Evolutionary conservation across 805 yeast genomes (phyloP).

Genomic region (Kazachstania africana): DNA sequence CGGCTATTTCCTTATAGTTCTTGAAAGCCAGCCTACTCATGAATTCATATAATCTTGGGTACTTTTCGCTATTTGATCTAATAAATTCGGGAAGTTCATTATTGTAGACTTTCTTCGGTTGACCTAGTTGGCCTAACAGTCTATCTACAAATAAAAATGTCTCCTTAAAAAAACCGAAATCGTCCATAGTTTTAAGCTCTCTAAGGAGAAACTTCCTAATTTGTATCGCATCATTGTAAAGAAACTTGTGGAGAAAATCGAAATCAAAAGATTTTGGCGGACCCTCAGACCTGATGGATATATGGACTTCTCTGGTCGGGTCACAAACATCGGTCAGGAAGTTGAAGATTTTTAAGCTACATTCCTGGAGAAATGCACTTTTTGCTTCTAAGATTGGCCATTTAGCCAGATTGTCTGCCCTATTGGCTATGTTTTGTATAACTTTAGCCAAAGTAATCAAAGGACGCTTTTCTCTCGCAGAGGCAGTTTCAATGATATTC

Average conservation of each 20-base stretch:
- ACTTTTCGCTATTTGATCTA: conserved; percentile 36
- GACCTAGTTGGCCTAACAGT: conserved; percentile 40
- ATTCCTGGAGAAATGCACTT: conserved; percentile 30
- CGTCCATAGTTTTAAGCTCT: conserved; percentile 9
- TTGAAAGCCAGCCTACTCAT: conserved; percentile 55
- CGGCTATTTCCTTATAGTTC: conserved; percentile 29
- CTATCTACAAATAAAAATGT: conserved; percentile 36
- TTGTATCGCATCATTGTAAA: conserved; percentile 38
- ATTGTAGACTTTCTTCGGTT: conserved; percentile 44
- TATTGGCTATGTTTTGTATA: conserved; percentile 79
- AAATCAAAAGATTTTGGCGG: conserved; percentile 19
- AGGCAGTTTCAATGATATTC: conserved; percentile 29
- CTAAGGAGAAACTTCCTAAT: conserved; percentile 21
- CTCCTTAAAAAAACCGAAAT: conserved; percentile 11
- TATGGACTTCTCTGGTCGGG: conserved; percentile 11
- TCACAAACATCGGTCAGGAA: conserved; percentile 31
- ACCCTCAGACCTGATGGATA: conserved; percentile 11
- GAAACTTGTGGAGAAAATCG: conserved; percentile 35
- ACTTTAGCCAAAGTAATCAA: conserved; percentile 72
- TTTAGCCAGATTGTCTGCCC: conserved; percentile 52
- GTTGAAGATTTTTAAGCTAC: conserved; percentile 29
- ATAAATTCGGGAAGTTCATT: conserved; percentile 46
- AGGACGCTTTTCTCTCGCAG: conserved; percentile 42
- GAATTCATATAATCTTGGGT: conserved; percentile 52
- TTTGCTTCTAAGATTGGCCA: conserved; percentile 43